These are phyloP conservation scores for Phytopythium aichiense DNA, from an alignment of 352 stramenopile species.

Conservation along the genomic window DNA sequence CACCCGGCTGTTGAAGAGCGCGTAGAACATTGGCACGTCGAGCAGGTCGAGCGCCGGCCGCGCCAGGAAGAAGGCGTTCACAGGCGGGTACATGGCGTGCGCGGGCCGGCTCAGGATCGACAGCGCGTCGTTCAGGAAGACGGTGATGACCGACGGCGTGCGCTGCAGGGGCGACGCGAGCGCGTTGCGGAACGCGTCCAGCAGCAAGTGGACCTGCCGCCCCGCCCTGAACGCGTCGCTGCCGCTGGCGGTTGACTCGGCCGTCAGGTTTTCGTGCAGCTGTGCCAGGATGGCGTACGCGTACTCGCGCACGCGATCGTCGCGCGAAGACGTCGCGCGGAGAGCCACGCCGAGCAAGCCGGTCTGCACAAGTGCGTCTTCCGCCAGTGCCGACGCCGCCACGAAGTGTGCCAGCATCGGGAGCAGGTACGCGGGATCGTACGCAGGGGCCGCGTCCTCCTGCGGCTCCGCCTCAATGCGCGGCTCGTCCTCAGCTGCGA, in stretches of 20 bases:
- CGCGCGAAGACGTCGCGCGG: conserved; percentile 65
- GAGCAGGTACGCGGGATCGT: conserved; percentile 74
- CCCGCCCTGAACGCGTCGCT: conserved; percentile 64
- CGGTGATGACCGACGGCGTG: conserved; percentile 72
- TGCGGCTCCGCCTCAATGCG: conserved; percentile 5
- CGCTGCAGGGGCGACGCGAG: conserved; percentile 41
- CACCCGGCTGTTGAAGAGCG: conserved; percentile 78
- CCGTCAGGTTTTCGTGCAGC: conserved; percentile 65
- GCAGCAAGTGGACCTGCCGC: conserved; percentile 72
- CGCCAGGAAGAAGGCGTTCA: conserved; percentile 86
- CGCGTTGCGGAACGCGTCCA: conserved; percentile 74
- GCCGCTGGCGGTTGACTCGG: conserved; percentile 25
- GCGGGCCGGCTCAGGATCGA: conserved; percentile 59
- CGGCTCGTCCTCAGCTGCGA: conserved; percentile 17
- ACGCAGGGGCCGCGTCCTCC: conserved; percentile 21
- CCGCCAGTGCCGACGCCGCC: conserved; percentile 59
- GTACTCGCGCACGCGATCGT: conserved; percentile 48
- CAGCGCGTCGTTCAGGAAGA: conserved; percentile 81
- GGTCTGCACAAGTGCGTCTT: conserved; percentile 59
- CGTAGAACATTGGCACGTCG: conserved; percentile 89
- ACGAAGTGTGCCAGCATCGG: conserved; percentile 77
- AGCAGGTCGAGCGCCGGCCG: conserved; percentile 69
- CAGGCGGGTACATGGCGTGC: conserved; percentile 68
- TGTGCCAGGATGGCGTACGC: conserved; percentile 75
- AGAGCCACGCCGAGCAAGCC: conserved; percentile 65